Conservation (phyloP, 441 rosid species). For the Adansonia rubrostipa region DNA sequence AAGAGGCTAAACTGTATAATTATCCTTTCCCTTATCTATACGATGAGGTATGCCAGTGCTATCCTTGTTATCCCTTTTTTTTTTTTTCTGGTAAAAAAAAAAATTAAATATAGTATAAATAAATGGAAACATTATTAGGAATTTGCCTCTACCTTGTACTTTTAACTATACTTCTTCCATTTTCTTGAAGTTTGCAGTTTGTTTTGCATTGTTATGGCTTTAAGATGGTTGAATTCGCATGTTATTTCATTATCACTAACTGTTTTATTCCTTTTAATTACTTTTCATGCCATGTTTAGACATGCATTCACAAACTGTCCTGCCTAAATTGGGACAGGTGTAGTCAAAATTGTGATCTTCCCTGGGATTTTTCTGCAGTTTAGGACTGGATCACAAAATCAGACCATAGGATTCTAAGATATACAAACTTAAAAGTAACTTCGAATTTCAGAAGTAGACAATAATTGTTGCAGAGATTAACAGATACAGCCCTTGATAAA, state of each 20-base stretch:
- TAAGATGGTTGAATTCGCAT: background rate
- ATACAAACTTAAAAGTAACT: background rate
- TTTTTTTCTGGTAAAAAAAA: no score
- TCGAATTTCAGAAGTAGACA: background rate
- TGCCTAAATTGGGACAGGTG: background rate
- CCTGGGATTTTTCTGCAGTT: background rate
- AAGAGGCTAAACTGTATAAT: conserved; percentile 67
- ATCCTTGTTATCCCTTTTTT: background rate
- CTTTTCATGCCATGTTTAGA: background rate
- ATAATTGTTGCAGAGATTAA: background rate
- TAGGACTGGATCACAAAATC: background rate
- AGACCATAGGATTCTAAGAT: background rate
- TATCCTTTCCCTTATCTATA: conserved; percentile 89
- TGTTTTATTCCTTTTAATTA: background rate
- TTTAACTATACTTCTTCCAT: background rate
- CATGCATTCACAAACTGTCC: background rate
- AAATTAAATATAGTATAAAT: background rate
- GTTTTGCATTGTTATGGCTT: background rate
- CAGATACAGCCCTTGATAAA: background rate
- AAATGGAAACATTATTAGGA: background rate
- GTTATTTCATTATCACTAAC: background rate
- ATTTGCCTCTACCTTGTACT: background rate
- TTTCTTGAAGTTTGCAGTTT: background rate
- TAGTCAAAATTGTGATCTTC: background rate
- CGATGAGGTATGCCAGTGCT: conserved; percentile 61